Evolutionary conservation across 768 basidiomycete genomes (phyloP).

Genomic region (Tylopilus cervinicoccineus): DNA sequence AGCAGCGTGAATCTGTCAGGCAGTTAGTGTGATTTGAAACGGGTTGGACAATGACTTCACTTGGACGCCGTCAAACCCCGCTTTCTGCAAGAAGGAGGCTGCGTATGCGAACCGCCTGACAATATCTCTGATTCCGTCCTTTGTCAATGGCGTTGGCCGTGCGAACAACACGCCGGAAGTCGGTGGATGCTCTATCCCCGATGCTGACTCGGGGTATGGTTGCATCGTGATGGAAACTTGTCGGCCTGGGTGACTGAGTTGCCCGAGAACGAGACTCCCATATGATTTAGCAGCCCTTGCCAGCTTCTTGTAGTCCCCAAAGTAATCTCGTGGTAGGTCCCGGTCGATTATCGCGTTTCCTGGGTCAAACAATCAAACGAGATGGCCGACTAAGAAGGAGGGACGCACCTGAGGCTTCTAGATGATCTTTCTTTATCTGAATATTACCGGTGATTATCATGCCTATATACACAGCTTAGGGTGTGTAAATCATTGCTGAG

Average conservation of each 20-base stretch:
- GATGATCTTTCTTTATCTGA: conserved; percentile 32
- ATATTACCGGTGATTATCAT: conserved; percentile 33
- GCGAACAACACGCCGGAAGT: conserved; percentile 30
- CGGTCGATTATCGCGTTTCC: conserved; percentile 32
- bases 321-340: conserved; percentile 23
- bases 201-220: conserved; percentile 32
- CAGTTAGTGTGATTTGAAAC: background rate
- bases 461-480: conserved; percentile 19
- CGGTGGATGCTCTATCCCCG: conserved; percentile 34
- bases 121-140: conserved; percentile 47
- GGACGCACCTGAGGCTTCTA: conserved; percentile 31
- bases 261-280: conserved; percentile 31
- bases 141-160: conserved; percentile 37
- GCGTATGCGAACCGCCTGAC: conserved; percentile 48
- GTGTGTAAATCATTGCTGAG: background rate
- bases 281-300: conserved; percentile 30
- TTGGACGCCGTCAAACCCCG: conserved; percentile 70
- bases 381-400: background rate
- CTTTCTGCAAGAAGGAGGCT: conserved; percentile 48
- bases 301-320: conserved; percentile 19
- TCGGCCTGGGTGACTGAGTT: conserved; percentile 32
- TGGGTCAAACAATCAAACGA: conserved; percentile 1
- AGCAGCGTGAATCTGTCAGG: conserved; percentile 38
- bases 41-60: conserved; percentile 13
- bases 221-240: conserved; percentile 34